Percentiles rank a stretch among this genome's conserved stretches.
Evolutionary conservation across 2,329 filamentous ascomycete species (phyloP).

Genomic region (Zopfia rhizophila): DNA sequence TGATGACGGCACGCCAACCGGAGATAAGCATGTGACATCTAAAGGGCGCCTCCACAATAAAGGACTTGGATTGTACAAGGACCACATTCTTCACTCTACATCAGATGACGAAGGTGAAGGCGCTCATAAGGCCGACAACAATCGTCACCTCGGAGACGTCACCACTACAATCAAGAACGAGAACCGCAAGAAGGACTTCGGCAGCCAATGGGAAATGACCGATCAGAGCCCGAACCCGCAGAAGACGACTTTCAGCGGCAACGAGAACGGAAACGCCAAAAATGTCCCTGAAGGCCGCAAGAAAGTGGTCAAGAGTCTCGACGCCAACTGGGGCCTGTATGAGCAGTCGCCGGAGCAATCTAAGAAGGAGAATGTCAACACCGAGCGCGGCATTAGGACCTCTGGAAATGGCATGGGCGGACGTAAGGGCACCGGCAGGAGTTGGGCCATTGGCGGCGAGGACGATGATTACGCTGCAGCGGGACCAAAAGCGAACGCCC

Average conservation of each 20-base stretch:
- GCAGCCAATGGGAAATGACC: conserved; percentile 78
- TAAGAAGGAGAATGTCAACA: conserved; percentile 42
- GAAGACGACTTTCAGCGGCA: conserved; percentile 45
- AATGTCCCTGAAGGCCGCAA: conserved; percentile 67
- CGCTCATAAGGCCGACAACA: conserved; percentile 46
- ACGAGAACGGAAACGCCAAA: conserved; percentile 53
- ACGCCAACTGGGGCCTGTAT: conserved; percentile 46
- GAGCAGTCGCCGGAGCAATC: conserved; percentile 35
- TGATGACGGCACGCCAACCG: conserved; percentile 74
- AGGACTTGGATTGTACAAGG: conserved; percentile 78
- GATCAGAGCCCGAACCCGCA: conserved; percentile 69
- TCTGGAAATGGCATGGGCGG: conserved; percentile 55
- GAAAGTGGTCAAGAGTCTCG: conserved; percentile 70
- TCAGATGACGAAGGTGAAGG: conserved; percentile 59
- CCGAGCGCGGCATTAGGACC: conserved; percentile 49
- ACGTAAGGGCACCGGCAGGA: conserved; percentile 43
- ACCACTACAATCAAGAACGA: conserved; percentile 79
- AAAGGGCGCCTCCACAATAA: conserved; percentile 69
- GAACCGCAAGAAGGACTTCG: conserved; percentile 79
- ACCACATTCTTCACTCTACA: conserved; percentile 70
- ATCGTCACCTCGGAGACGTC: conserved; percentile 69
- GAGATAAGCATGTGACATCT: conserved; percentile 44
- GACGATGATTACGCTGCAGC: conserved; percentile 28
- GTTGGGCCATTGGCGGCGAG: conserved; percentile 57
- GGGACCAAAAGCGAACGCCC: conserved; percentile 17